A percentile compares a stretch with the other conserved stretches of the same genome.
Conservation (phyloP, 1,139 yeast genomes). For the Candida sp. region DNA sequence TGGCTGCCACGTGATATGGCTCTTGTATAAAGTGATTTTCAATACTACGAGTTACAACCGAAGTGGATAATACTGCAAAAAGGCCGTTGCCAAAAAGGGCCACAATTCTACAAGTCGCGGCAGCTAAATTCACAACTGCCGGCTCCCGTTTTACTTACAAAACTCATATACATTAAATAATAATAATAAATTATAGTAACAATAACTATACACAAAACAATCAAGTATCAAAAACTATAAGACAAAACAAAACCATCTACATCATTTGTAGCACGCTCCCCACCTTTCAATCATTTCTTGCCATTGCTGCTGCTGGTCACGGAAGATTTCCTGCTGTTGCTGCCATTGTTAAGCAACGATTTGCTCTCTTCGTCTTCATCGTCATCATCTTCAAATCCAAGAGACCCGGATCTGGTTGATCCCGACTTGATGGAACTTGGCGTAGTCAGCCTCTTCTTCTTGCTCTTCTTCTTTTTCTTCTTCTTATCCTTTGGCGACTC, state of each 20-base stretch:
- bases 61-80: no score
- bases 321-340: conserved; percentile 8
- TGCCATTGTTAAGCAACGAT: conserved; percentile 7
- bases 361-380: conserved; percentile 12
- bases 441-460: conserved; percentile 1
- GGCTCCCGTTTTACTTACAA: no score
- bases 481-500: conserved; percentile 5
- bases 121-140: no score
- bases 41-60: no score
- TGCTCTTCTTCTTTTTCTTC: conserved; percentile 5
- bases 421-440: conserved; percentile 11
- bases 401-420: conserved; percentile 6
- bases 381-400: conserved; percentile 8
- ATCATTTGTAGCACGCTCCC: background rate
- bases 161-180: background rate
- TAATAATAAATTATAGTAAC: background rate
- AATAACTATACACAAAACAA: background rate
- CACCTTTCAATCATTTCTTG: background rate
- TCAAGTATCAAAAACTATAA: background rate
- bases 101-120: no score
- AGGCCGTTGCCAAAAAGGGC: no score
- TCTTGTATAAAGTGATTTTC: no score
- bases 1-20: no score
- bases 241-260: background rate
- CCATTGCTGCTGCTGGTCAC: conserved; percentile 5